Evolutionary conservation across 75 land plant genomes (phyloP).

Genomic region (Gnetum montanum): DNA sequence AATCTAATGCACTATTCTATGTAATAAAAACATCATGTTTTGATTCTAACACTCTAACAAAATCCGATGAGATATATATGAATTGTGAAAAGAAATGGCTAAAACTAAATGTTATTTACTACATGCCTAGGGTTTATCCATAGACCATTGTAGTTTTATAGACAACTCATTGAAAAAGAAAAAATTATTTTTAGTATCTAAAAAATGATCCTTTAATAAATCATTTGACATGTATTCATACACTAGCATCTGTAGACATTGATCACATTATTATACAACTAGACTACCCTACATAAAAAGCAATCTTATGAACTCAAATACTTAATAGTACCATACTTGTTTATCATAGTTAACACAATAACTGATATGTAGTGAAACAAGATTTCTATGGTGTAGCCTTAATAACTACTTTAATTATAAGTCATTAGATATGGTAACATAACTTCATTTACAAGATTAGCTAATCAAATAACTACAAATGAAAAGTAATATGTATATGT

Average conservation of each 20-base stretch:
- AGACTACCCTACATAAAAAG: too few species aligned
- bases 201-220: constrained; percentile 22
- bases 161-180: neutral
- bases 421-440: too few species aligned
- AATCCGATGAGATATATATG: neutral
- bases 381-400: constrained; percentile 55
- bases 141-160: neutral
- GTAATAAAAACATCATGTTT: too few species aligned
- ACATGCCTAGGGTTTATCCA: too few species aligned
- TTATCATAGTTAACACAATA: constrained; percentile 51
- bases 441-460: too few species aligned
- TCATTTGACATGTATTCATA: constrained; percentile 52
- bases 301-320: constrained; percentile 2
- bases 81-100: neutral
- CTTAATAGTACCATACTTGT: constrained; percentile 28
- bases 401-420: constrained; percentile 54
- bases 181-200: constrained; percentile 9
- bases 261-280: neutral
- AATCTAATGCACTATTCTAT: too few species aligned
- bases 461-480: too few species aligned
- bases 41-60: too few species aligned
- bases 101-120: neutral
- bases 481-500: too few species aligned
- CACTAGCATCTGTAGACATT: constrained; percentile 34
- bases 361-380: constrained; percentile 47